These are phyloP conservation scores for Mycena albidolilacea DNA, from an alignment of 768 basidiomycete genomes.

Conservation along the genomic window DNA sequence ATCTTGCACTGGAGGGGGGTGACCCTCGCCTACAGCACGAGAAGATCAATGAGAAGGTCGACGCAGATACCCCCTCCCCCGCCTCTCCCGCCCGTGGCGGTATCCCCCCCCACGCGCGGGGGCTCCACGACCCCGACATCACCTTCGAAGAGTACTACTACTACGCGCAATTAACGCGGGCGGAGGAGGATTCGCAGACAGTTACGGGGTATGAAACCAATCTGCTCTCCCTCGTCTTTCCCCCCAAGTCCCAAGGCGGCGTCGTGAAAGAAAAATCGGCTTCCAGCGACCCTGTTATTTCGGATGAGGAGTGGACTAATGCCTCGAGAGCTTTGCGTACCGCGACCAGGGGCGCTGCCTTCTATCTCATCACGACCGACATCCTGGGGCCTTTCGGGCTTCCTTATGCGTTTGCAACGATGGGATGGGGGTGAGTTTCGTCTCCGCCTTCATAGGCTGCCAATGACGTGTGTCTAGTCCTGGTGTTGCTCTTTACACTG, in stretches of 20 bases:
- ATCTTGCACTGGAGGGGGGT: slow-evolving; percentile 16
- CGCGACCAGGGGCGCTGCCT: slow-evolving; percentile 28
- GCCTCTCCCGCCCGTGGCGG: slow-evolving; percentile 3
- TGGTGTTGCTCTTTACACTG: slow-evolving; percentile 26
- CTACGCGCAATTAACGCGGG: slow-evolving; percentile 23
- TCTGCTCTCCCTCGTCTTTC: slow-evolving; percentile 15
- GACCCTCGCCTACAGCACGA: slow-evolving; percentile 23
- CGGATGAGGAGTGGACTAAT: slow-evolving; percentile 22
- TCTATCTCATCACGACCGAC: slow-evolving; percentile 30
- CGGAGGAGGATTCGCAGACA: slow-evolving; percentile 15
- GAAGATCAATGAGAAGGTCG: slow-evolving; percentile 23
- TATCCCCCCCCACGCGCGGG: slow-evolving; percentile 14
- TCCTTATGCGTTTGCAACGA: slow-evolving; percentile 22
- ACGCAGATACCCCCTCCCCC: background rate
- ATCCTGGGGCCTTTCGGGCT: slow-evolving; percentile 30
- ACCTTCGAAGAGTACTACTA: slow-evolving; percentile 30
- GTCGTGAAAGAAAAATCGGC: slow-evolving; percentile 14
- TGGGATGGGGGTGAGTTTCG: slow-evolving; percentile 32
- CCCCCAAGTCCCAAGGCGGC: slow-evolving; percentile 27
- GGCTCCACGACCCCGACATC: slow-evolving; percentile 14
- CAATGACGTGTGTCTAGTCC: slow-evolving; percentile 17
- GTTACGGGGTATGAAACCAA: slow-evolving; percentile 14
- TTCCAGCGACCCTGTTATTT: slow-evolving; percentile 8
- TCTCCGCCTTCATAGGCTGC: background rate
- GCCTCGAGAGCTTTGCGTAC: slow-evolving; percentile 28